Evolutionary conservation across 225 moss, liverwort and hornwort genomes (phyloP), one percentile per base, ranked within the genome.

Genomic region (Rhytidiadelphus loreus): DNA sequence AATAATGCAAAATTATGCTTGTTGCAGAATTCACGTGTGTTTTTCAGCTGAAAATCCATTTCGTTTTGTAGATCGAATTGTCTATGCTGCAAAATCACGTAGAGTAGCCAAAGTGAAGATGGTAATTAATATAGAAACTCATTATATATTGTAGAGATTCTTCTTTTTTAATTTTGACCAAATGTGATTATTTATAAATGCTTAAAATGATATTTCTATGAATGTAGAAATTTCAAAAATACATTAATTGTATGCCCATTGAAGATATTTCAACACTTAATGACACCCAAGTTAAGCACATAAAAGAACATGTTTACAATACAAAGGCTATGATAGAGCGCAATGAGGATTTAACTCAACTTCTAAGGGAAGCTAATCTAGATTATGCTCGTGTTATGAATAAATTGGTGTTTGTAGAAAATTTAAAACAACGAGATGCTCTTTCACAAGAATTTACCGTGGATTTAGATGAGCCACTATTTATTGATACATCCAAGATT

Each of bases 361-460:
- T 95, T 89, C 56, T 98, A 21, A 86, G 39, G 11, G 98, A 98
- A 82, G 96, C 93, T 84, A 93, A 93, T 35, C 62, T 95, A 46
- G 96, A 96, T 41, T 96, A 95, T 87, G 98, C 95, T 30, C 90
- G 56, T 66, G 88, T 91, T 16, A 96, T 96, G 96, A 98, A 98
- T 91, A 94, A 89, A 80, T 81, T 96, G 32, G 91, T 95, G 5
- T 94, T 96, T 85, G 85, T 95, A 91, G 90, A 95, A 55, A 95
- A 93, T 80, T 65, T 96, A 44, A 93, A 95, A 84, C 88, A 59
- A 80, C 81, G 88, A 83, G 90, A 94, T 63, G 81, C 77, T 46
- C 80, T 92, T 76, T 88, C 92, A 60, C 91, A 95, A 89, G 96
- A 96, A 61, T 98, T 94, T 79, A 86, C n/a, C 18, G 81, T 98